phyloP scores from a whole-genome alignment of 148 eudicot species.

The Nyssa sinensis region DNA sequence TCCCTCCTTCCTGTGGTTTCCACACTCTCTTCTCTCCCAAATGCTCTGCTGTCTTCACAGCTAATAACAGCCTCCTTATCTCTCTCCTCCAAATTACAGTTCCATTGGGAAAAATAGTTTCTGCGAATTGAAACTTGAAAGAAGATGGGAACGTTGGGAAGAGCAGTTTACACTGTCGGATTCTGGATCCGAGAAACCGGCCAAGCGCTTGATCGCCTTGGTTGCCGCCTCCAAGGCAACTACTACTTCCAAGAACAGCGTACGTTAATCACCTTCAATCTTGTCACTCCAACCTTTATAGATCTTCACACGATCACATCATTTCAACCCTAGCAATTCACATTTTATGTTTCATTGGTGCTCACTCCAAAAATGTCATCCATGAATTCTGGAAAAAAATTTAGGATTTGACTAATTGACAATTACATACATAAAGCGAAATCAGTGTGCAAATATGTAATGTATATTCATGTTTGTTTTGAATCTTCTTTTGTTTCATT shows the following conservation, averaged over 20 bases:
- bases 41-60: not conserved
- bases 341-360: too few species aligned
- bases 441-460: too few species aligned
- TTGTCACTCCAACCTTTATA: not conserved
- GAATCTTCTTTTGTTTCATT: not conserved
- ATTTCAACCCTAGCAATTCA: not conserved
- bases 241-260: slow-evolving; percentile 54
- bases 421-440: not conserved
- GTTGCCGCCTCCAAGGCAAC: slow-evolving; percentile 59
- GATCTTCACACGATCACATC: not conserved
- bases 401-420: not conserved
- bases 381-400: too few species aligned
- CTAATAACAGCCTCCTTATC: not conserved
- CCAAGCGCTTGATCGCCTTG: slow-evolving; percentile 77
- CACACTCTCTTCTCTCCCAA: not conserved
- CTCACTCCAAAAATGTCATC: not conserved
- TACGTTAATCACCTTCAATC: slow-evolving; percentile 24
- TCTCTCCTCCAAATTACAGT: not conserved
- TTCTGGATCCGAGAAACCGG: slow-evolving; percentile 65
- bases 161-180: slow-evolving; percentile 59
- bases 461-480: too few species aligned
- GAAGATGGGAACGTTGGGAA: slow-evolving; percentile 48
- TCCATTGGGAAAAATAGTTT: not conserved
- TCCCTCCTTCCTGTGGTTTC: too few species aligned
- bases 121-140: not conserved